These are phyloP conservation scores for Shiraia sp. DNA, from an alignment of 2,329 filamentous ascomycete genomes.

Conservation along the genomic window DNA sequence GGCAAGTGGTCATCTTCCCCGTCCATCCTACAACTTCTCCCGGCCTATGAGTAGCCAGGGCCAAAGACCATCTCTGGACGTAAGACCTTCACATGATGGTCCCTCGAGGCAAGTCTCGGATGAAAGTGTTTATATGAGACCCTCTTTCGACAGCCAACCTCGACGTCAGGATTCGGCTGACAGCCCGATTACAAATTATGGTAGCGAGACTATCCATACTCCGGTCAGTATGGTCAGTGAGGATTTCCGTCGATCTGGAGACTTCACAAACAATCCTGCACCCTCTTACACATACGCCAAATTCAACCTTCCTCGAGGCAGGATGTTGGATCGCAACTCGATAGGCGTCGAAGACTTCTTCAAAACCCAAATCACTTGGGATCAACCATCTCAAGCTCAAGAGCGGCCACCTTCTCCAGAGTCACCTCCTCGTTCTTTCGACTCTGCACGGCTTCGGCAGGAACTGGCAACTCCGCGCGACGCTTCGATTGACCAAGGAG, in stretches of 20 bases:
- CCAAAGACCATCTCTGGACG: constrained; percentile 53
- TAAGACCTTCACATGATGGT: constrained; percentile 38
- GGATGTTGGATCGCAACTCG: constrained; percentile 68
- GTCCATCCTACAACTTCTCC: constrained; percentile 90
- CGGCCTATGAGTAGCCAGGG: constrained; percentile 79
- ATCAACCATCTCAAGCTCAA: constrained; percentile 48
- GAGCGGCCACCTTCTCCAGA: constrained; percentile 44
- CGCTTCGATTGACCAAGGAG: constrained; percentile 26
- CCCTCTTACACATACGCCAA: constrained; percentile 86
- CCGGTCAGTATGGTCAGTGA: constrained; percentile 75
- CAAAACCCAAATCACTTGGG: constrained; percentile 63
- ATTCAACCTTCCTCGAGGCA: constrained; percentile 80
- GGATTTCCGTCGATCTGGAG: constrained; percentile 61
- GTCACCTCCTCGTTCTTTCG: constrained; percentile 45
- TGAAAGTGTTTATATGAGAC: constrained; percentile 40
- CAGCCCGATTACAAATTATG: constrained; percentile 61
- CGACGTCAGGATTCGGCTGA: constrained; percentile 48
- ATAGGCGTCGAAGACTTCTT: constrained; percentile 45
- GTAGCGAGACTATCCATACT: constrained; percentile 68
- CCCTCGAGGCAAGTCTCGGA: constrained; percentile 43
- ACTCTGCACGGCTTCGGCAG: constrained; percentile 25
- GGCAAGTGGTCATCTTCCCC: constrained; percentile 62
- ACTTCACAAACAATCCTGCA: constrained; percentile 57
- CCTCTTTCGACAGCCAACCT: constrained; percentile 44
- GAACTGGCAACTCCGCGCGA: constrained; percentile 11